Evolutionary conservation across 108 stramenopile species (phyloP), one percentile per base, ranked within the genome.

Genomic region (Bacterosira constricta): DNA sequence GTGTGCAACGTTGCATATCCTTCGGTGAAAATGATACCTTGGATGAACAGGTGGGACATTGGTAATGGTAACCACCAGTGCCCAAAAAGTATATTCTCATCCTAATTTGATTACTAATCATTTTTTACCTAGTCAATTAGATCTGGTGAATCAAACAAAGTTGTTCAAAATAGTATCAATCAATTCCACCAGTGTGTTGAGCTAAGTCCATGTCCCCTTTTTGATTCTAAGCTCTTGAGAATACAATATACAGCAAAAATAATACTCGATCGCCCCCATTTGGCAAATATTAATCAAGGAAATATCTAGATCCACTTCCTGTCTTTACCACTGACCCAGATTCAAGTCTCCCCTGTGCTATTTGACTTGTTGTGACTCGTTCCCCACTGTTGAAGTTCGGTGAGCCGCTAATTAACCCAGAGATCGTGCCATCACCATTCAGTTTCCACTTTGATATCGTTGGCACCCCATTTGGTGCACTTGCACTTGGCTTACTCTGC

Each of bases 221-320:
- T 12, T 2, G 53, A 30, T 12, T 15, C 17, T 6, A 15, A 31
- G 10, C 29, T 21, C 11, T 36, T 2, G 1, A 18, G n/a, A n/a
- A n/a, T n/a, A n/a, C n/a, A n/a, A n/a, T n/a, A n/a, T n/a, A n/a
- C n/a, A n/a, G n/a, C n/a, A n/a, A n/a, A n/a, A n/a, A n/a, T n/a
- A n/a, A n/a, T n/a, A n/a, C n/a, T n/a, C n/a, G n/a, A n/a, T n/a
- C n/a, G n/a, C n/a, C n/a, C n/a, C n/a, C n/a, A n/a, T n/a, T n/a
- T n/a, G n/a, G n/a, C n/a, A 18, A 20, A 36, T 44, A 17, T 66
- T 58, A 84, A 25, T 30, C 72, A 36, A 94, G 79, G 63, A 81
- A 90, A 65, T 94, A 94, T 39, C 51, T 67, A 1, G 86, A 88
- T 11, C 93, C 93, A 66, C 80, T 82, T 23, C 88, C 90, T 38